Conservation (phyloP, 805 yeast species). For the Kazachstania viticola region DNA sequence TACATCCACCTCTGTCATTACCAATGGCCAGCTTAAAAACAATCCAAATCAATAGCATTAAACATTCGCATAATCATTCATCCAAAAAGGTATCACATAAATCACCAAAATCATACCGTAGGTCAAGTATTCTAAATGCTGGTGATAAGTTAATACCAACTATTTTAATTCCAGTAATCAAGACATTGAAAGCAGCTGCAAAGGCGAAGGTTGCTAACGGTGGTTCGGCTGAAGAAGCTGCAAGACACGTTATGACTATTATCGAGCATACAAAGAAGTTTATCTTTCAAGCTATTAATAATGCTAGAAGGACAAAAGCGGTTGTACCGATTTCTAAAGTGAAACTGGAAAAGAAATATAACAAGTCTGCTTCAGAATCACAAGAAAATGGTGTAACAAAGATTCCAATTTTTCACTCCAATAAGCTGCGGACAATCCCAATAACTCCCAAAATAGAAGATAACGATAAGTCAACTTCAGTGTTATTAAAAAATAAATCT, state of each 20-base stretch:
- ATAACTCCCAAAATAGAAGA: no score
- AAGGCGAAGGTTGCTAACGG: constrained; percentile 24
- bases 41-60: constrained; percentile 2
- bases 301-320: background rate
- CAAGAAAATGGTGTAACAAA: constrained; percentile 4
- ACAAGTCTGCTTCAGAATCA: background rate
- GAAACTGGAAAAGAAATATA: constrained; percentile 1
- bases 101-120: constrained; percentile 1
- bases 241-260: constrained; percentile 19
- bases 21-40: constrained; percentile 22
- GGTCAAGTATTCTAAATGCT: constrained; percentile 6
- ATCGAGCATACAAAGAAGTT: constrained; percentile 23
- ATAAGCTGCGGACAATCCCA: no score
- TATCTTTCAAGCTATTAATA: constrained; percentile 9
- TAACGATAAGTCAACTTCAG: no score
- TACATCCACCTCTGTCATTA: constrained; percentile 21
- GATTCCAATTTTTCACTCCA: constrained; percentile 17
- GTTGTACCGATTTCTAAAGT: background rate
- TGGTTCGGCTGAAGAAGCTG: constrained; percentile 24
- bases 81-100: constrained; percentile 1
- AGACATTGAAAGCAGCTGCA: constrained; percentile 26
- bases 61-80: background rate
- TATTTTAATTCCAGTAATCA: constrained; percentile 21
- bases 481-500: no score
- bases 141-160: constrained; percentile 17